Evolutionary conservation across 2,329 filamentous ascomycete species (phyloP), one percentile per base, ranked within the genome.

Genomic region (Ceratocystis lukuohia): DNA sequence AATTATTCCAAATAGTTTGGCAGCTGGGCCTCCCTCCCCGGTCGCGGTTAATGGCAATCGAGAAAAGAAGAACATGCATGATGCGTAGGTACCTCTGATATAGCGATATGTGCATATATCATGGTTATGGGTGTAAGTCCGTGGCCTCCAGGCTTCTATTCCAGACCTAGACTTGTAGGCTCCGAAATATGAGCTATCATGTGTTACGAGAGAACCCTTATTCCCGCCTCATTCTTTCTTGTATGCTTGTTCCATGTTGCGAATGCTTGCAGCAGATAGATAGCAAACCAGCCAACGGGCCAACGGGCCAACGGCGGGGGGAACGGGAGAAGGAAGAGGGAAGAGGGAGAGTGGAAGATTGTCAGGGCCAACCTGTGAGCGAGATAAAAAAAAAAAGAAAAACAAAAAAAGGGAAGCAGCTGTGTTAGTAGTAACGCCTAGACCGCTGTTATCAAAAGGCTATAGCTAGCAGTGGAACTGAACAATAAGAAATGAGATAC

Each of bases 1-100:
- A 57, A 30, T 25, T 28, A 57, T 57, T 57, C 53, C 53, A 57
- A 57, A 57, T 57, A 57, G 15, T 57, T 28, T 15, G 28, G 53
- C 53, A 30, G 3, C 53, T 57, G 53, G 53, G 25, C 17, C 1
- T 33, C 6, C 30, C 10, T 28, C 53, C 53, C 53, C 53, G 17
- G 22, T 57, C 53, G 10, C 10, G n/a, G 22, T 7, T 57, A 6
- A 57, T 57, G 22, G 2, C 2, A 57, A 30, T 22, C 22, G 12
- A 28, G 53, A 50, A 50, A 41, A 50, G 7, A 50, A 57, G 53
- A 33, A 28, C 1, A 22, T 20, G 50, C 28, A 28, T 28, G 28
- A 57, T 30, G 53, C 17, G 53, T 57, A 57, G 10, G 20, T 50
- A 50, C 6, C 46, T 10, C 7, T 8, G 46, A 20, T n/a, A 12